These are phyloP conservation scores for Pseudevernia furfuracea DNA, from an alignment of 495 filamentous ascomycete genomes.

Conservation along the genomic window DNA sequence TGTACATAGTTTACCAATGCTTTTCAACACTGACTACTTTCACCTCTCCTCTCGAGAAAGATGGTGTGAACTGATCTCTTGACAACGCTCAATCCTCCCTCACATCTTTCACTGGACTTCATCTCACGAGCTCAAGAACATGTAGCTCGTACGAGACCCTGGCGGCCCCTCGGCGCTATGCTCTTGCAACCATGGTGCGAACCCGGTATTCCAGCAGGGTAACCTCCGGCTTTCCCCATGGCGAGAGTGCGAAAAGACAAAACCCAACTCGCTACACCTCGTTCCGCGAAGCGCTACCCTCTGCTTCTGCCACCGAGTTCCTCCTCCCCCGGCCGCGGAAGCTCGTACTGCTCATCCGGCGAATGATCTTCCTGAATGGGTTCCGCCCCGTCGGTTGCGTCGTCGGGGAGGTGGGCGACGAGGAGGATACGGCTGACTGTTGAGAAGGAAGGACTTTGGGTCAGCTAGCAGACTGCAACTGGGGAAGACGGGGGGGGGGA, in stretches of 20 bases:
- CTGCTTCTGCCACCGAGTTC: not conserved
- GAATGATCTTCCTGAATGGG: not conserved
- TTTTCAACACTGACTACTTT: not conserved
- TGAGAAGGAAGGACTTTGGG: not conserved
- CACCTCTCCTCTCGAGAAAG: not conserved
- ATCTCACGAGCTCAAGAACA: not conserved
- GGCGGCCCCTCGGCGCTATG: too few relatives aligned
- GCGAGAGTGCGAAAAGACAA: too few relatives aligned
- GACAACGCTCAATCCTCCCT: not conserved
- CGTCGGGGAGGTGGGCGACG: not conserved
- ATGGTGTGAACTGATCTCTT: not conserved
- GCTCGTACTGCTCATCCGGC: not conserved
- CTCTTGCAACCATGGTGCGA: too few relatives aligned
- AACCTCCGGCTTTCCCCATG: too few relatives aligned
- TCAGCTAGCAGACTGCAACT: not conserved
- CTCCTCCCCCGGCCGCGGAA: not conserved
- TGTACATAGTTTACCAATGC: not conserved
- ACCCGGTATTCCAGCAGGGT: too few relatives aligned
- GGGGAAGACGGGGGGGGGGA: not conserved
- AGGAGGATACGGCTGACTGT: not conserved
- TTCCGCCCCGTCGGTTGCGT: not conserved
- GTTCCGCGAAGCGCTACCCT: not conserved
- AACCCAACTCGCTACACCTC: not conserved
- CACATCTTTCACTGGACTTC: not conserved
- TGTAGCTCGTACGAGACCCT: too few relatives aligned